phyloP scores from a whole-genome alignment of 179 eudicot genomes.

The Carnegiea gigantea region DNA sequence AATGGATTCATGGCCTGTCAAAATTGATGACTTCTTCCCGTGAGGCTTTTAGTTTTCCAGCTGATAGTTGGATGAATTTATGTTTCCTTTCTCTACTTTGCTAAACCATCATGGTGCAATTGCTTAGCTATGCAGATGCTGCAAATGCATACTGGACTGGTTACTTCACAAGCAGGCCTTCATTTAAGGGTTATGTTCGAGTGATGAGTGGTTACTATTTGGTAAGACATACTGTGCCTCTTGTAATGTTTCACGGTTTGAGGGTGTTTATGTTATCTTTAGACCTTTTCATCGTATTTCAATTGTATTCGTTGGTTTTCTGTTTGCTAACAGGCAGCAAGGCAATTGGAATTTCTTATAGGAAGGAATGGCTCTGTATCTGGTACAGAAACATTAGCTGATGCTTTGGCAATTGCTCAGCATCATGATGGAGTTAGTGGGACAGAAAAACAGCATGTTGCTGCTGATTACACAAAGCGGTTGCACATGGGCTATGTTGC shows the following conservation, averaged over 20 bases:
- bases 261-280: background rate
- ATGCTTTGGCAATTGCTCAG: constrained; percentile 90
- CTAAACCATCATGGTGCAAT: constrained; percentile 19
- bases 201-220: constrained; percentile 74
- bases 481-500: constrained; percentile 69
- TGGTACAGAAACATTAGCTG: constrained; percentile 64
- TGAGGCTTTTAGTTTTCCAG: constrained; percentile 36
- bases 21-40: constrained; percentile 94
- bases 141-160: constrained; percentile 97
- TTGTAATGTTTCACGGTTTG: constrained; percentile 5
- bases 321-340: constrained; percentile 64
- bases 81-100: background rate
- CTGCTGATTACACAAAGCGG: constrained; percentile 81
- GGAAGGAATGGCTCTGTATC: constrained; percentile 67
- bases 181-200: constrained; percentile 84
- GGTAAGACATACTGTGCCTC: constrained; percentile 39
- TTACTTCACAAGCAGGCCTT: constrained; percentile 93
- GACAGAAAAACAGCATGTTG: constrained; percentile 84
- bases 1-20: constrained; percentile 71
- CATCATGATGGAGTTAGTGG: constrained; percentile 99
- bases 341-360: constrained; percentile 73
- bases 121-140: constrained; percentile 78
- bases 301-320: background rate
- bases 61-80: constrained; percentile 14
- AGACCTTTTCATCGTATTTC: background rate